Percentiles rank a stretch among this genome's conserved stretches.
phyloP scores from a whole-genome alignment of 257 asterid species.

The Dorcoceras hygrometricum region DNA sequence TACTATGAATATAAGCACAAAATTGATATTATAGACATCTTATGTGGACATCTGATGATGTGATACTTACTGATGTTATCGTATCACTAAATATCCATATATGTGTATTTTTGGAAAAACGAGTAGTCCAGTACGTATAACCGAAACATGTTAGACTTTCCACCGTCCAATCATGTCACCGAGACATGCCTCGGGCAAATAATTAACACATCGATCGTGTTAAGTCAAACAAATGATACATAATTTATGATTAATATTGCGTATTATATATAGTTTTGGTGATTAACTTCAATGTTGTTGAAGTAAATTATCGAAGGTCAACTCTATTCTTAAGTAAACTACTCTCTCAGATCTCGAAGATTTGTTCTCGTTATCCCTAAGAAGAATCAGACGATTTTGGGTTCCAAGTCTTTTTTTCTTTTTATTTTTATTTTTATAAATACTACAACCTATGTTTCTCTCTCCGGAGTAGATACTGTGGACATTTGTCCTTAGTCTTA shows the following conservation, averaged over 20 bases:
- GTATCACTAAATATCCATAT: too few relatives aligned
- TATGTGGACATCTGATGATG: too few relatives aligned
- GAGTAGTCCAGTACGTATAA: too few relatives aligned
- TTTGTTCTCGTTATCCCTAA: slow-evolving; percentile 6
- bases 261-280: background rate
- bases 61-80: too few relatives aligned
- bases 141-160: background rate
- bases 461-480: too few relatives aligned
- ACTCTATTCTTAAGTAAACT: slow-evolving; percentile 14
- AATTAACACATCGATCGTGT: background rate
- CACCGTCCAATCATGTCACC: background rate
- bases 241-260: background rate
- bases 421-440: background rate
- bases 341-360: slow-evolving; percentile 2
- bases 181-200: background rate
- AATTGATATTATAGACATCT: too few relatives aligned
- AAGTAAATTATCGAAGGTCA: slow-evolving; percentile 18
- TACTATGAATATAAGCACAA: too few relatives aligned
- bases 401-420: background rate
- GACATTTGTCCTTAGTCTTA: too few relatives aligned
- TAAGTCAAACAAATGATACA: too few relatives aligned
- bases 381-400: background rate
- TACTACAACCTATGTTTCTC: background rate
- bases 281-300: background rate
- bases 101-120: too few relatives aligned